Percentiles rank a stretch among this genome's conserved stretches.
phyloP scores from a whole-genome alignment of 306 rosid genomes.

The Medicago truncatula region MtrunA17r5.0-ANR NC_053047.1:11493501-11494000 shows the following conservation, averaged over 20 bases:
- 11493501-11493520: not conserved
- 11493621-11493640: slow-evolving; percentile 10
- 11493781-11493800: not conserved
- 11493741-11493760: not conserved
- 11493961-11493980: too few species aligned
- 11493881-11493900: too few species aligned
- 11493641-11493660: not conserved
- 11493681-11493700: not conserved
- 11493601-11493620: not conserved
- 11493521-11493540: not conserved
- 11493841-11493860: too few species aligned
- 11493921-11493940: not conserved
- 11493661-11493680: not conserved
- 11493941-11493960: too few species aligned
- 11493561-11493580: not conserved
- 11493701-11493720: not conserved
- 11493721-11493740: not conserved
- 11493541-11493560: not conserved
- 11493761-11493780: not conserved
- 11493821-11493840: not conserved
- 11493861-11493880: too few species aligned
- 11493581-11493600: not conserved
- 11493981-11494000: too few species aligned
- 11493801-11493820: too few species aligned
- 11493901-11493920: too few species aligned